phyloP scores from a whole-genome alignment of 805 yeast genomes.

The Candida ipomoeae region DNA sequence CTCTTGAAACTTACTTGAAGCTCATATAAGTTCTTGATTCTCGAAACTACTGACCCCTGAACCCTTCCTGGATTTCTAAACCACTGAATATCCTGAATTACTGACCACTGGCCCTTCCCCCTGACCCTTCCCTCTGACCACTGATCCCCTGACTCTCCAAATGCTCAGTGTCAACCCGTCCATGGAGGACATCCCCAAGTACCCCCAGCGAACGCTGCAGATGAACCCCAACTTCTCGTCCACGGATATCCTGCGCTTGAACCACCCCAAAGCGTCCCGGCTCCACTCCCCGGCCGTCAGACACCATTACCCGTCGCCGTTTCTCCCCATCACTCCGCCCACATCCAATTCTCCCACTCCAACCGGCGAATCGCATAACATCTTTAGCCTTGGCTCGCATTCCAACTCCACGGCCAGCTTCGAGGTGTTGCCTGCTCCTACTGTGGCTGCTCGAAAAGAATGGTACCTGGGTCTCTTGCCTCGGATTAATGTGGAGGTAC shows the following conservation, averaged over 20 bases:
- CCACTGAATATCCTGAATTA: too few species aligned
- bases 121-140: too few species aligned
- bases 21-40: too few species aligned
- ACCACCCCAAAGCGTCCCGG: conserved; percentile 21
- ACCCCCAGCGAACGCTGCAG: conserved; percentile 19
- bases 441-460: too few species aligned
- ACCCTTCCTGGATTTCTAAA: too few species aligned
- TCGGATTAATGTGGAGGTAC: conserved; percentile 12
- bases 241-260: conserved; percentile 29
- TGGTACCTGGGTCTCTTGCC: conserved; percentile 11
- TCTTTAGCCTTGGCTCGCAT: conserved; percentile 10
- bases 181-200: conserved; percentile 15
- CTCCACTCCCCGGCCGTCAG: conserved; percentile 18
- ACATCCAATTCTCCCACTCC: conserved; percentile 31
- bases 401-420: conserved; percentile 13
- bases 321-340: conserved; percentile 30
- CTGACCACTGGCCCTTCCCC: too few species aligned
- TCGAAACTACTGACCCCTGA: too few species aligned
- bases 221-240: conserved; percentile 37
- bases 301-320: conserved; percentile 18
- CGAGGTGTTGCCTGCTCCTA: conserved; percentile 6
- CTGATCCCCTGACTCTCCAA: background rate
- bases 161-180: conserved; percentile 17
- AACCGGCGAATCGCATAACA: conserved; percentile 19
- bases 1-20: too few species aligned